Percentiles rank a stretch among this genome's conserved stretches.
These are phyloP conservation scores for Castanea sativa DNA, from an alignment of 306 rosid species.

Conservation along the genomic window DNA sequence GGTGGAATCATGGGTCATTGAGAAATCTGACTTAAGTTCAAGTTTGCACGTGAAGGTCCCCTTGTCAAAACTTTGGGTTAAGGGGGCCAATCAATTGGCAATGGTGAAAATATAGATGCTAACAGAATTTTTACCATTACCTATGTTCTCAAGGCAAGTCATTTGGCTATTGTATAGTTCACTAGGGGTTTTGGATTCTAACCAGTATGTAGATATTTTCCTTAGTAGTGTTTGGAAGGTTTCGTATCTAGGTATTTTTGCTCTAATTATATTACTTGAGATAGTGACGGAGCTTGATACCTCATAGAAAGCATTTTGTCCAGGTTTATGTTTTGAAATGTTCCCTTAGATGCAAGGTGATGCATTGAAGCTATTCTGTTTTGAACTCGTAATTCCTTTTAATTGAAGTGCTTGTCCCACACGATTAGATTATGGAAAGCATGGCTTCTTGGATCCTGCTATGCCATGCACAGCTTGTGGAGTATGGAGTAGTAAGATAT, in stretches of 20 bases:
- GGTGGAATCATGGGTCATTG: conserved; percentile 5
- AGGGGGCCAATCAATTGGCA: conserved; percentile 10
- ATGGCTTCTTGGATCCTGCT: too few relatives aligned
- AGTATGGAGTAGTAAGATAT: too few relatives aligned
- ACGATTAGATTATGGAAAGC: too few relatives aligned
- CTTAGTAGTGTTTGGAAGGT: conserved; percentile 7
- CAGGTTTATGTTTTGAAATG: conserved; percentile 12
- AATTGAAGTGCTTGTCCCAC: too few relatives aligned
- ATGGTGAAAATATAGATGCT: conserved; percentile 8
- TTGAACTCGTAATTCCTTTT: background rate
- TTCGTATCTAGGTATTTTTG: background rate
- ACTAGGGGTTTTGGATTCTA: background rate
- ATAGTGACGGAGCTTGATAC: conserved; percentile 4
- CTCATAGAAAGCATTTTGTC: background rate
- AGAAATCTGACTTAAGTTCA: conserved; percentile 13
- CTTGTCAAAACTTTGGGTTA: conserved; percentile 11
- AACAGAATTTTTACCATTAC: conserved; percentile 7
- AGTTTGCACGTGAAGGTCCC: background rate
- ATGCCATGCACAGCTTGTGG: too few relatives aligned
- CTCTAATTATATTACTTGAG: conserved; percentile 1
- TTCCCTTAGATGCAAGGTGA: background rate
- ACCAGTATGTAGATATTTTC: background rate
- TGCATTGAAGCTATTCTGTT: background rate
- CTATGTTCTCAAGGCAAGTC: conserved; percentile 27
- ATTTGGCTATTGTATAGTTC: conserved; percentile 36